Percentiles rank a stretch among this genome's conserved stretches.
Conservation (phyloP, 2,329 filamentous ascomycete species). For the Cercospora sesami region DNA sequence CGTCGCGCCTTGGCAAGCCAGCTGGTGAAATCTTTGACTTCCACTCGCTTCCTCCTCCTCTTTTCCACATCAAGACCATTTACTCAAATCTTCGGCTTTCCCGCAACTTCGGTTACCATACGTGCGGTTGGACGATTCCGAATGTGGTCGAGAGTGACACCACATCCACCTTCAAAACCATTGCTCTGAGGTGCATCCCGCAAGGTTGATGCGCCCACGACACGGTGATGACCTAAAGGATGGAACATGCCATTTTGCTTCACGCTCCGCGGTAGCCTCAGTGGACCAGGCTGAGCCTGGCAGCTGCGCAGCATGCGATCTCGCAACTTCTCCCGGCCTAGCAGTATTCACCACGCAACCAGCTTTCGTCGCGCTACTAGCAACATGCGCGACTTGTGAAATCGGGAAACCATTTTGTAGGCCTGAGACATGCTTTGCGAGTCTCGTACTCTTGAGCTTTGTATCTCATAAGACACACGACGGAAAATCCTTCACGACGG, state of each 20-base stretch:
- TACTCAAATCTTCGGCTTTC: conserved; percentile 68
- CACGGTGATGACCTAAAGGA: conserved; percentile 67
- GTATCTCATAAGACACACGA: background rate
- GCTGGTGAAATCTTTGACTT: conserved; percentile 14
- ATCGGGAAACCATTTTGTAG: no score
- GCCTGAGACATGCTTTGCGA: background rate
- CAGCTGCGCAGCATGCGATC: no score
- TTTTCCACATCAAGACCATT: conserved; percentile 61
- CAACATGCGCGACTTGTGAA: no score
- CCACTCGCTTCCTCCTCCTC: conserved; percentile 25
- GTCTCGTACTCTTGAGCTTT: background rate
- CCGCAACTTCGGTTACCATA: conserved; percentile 52
- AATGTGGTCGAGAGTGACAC: conserved; percentile 69
- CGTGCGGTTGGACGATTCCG: conserved; percentile 64
- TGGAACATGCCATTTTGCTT: conserved; percentile 50
- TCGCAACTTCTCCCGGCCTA: no score
- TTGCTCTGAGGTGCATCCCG: no score
- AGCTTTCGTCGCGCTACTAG: no score
- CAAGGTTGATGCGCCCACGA: no score
- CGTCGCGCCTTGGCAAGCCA: background rate
- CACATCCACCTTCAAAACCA: conserved; percentile 81
- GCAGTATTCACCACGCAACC: no score
- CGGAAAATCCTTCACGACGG: background rate
- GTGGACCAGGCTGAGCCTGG: no score
- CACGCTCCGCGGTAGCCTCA: no score